Evolutionary conservation across 2,329 filamentous ascomycete species (phyloP), one percentile per base, ranked within the genome.

Genomic region (Alternaria sp.): DNA sequence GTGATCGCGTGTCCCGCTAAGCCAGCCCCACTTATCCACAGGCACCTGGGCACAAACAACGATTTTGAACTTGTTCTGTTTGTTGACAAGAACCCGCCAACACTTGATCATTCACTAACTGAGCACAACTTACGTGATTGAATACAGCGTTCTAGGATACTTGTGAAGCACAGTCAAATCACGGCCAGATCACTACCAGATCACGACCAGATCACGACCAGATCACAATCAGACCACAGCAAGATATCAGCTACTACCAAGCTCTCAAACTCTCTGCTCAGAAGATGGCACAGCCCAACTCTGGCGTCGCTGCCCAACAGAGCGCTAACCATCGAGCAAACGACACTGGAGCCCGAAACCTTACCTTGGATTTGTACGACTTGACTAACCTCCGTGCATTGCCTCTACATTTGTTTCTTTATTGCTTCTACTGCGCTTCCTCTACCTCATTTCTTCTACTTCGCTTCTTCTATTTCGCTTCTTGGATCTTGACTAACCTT

Each of bases 1-100:
- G 68, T 70, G 62, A 68, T 59, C n/a, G 30, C 63, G 61, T 57
- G 62, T 30, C 44, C 50, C 36, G 40, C 40, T 19, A 45, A n/a
- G 23, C 5, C 8, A 15, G 25, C 59, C 59, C 59, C 54, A 61
- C 59, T 61, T 61, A 21, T 46, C 54, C 46, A 55, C 59, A 51
- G 26, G 15, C 43, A 9, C 45, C 17, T 47, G 36, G 36, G 36
- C 36, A 40, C 54, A 26, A 47, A 36, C 26, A 40, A 25, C 19
- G 6, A 25, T 25, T 10, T 32, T 15, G 23, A 47, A 46, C 43
- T 23, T 8, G 10, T 11, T 52, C 28, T 36, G 19, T 52, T 52
- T 15, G 19, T 52, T 6, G 49, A 40, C 36, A 40, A 40, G 32
- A 40, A 40, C 32, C 7, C 15, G 13, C 13, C 32, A 40, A 40